These are phyloP conservation scores for Picea abies DNA, from an alignment of 83 land plant genomes.

Conservation along the genomic window DNA sequence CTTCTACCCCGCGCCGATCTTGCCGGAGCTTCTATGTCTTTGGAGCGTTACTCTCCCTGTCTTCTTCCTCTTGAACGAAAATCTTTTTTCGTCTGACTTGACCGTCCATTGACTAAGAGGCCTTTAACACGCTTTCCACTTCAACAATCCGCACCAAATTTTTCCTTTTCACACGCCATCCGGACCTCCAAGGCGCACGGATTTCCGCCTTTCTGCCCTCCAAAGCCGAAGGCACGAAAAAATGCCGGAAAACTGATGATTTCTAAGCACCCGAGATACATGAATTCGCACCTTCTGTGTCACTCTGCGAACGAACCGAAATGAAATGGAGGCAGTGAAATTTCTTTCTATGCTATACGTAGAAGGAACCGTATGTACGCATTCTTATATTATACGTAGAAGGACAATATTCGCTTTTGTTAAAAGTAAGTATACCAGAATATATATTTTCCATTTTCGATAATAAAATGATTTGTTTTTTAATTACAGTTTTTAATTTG, in stretches of 20 bases:
- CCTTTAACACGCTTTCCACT: slow-evolving; percentile 1
- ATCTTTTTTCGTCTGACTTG: slow-evolving; percentile 15
- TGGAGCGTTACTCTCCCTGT: background rate
- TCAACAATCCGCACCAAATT: slow-evolving; percentile 7
- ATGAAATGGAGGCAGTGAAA: background rate
- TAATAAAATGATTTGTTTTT: too few species aligned
- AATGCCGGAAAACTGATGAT: background rate
- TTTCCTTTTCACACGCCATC: background rate
- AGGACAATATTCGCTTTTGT: too few species aligned
- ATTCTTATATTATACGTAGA: too few species aligned
- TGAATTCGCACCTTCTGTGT: background rate
- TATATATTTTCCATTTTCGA: too few species aligned
- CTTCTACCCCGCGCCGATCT: slow-evolving; percentile 1
- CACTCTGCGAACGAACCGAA: background rate
- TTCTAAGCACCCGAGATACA: background rate
- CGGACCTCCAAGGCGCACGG: background rate
- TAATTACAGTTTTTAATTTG: too few species aligned
- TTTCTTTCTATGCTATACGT: background rate
- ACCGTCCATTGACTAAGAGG: slow-evolving; percentile 14
- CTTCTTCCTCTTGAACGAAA: background rate
- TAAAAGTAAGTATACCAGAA: too few species aligned
- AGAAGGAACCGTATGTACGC: background rate
- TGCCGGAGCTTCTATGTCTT: background rate
- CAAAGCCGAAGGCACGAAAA: too few species aligned
- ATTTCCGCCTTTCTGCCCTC: too few species aligned